Conservation (phyloP, 2,329 filamentous ascomycete genomes). For the Calonectria hongkongensis region DNA sequence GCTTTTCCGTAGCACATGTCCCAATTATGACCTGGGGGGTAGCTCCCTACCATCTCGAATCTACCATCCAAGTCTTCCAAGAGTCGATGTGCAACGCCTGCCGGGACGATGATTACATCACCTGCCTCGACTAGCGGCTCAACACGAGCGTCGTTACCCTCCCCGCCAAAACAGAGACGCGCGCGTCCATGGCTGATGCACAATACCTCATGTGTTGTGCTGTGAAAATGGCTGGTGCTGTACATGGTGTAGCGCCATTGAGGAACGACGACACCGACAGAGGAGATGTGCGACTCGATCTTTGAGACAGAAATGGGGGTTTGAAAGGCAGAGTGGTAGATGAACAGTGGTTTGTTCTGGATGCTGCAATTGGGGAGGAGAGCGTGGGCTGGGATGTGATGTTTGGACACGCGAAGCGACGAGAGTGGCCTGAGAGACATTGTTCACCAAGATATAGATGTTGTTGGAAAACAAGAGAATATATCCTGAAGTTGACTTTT, state of each 20-base stretch:
- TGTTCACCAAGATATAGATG: not conserved
- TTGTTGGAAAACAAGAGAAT: no score
- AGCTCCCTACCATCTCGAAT: constrained; percentile 81
- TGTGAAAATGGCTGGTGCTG: constrained; percentile 79
- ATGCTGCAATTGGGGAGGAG: constrained; percentile 79
- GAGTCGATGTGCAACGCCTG: constrained; percentile 79
- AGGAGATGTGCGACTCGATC: constrained; percentile 74
- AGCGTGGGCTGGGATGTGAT: constrained; percentile 75
- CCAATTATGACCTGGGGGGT: constrained; percentile 76
- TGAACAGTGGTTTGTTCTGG: constrained; percentile 77
- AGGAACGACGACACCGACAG: constrained; percentile 73
- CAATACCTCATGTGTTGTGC: constrained; percentile 80
- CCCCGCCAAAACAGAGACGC: constrained; percentile 79
- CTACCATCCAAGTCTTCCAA: constrained; percentile 71
- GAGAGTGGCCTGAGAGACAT: constrained; percentile 58
- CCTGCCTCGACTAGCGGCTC: constrained; percentile 74
- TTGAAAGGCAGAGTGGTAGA: constrained; percentile 78
- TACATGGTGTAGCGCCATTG: constrained; percentile 85
- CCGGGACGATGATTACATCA: constrained; percentile 79
- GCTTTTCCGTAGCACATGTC: constrained; percentile 82
- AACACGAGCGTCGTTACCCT: constrained; percentile 74
- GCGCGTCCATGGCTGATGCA: constrained; percentile 75
- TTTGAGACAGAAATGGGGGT: constrained; percentile 64
- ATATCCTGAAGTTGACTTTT: no score
- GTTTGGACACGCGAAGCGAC: constrained; percentile 73